Evolutionary conservation across 2,329 filamentous ascomycete species (phyloP).

Genomic region (Fusarium dimerum): DNA sequence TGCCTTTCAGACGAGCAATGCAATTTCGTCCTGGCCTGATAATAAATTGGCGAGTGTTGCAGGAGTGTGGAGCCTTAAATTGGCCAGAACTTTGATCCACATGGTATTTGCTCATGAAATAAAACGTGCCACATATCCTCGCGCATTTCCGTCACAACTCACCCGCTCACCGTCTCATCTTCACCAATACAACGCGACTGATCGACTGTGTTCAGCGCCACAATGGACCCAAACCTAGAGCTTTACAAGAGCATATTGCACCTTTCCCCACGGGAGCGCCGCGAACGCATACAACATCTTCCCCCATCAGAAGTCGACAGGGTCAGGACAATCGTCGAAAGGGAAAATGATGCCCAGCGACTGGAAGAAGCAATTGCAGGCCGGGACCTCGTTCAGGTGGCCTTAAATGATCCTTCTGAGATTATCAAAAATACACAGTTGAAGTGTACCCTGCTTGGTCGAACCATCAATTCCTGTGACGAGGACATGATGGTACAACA

Average conservation of each 20-base stretch:
- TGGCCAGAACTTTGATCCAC: not conserved
- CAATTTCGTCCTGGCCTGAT: constrained; percentile 3
- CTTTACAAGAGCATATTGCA: constrained; percentile 10
- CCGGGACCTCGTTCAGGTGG: constrained; percentile 9
- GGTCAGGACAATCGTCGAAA: not conserved
- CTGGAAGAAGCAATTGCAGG: constrained; percentile 4
- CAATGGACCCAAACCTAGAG: constrained; percentile 8
- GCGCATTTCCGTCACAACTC: not conserved
- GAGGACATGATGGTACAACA: constrained; percentile 1
- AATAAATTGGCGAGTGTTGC: no score
- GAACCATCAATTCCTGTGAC: not conserved
- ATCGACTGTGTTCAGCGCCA: not conserved
- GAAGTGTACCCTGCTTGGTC: constrained; percentile 9
- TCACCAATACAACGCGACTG: constrained; percentile 3
- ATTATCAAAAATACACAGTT: not conserved
- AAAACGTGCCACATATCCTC: not conserved
- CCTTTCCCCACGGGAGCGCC: not conserved
- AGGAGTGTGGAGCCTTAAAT: no score
- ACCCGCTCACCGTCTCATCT: not conserved
- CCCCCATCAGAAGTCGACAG: not conserved
- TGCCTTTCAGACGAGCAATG: not conserved
- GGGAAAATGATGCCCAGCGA: not conserved
- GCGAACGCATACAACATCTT: constrained; percentile 2
- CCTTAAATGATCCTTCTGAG: constrained; percentile 5
- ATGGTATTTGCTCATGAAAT: not conserved